Evolutionary conservation across 768 basidiomycete genomes (phyloP).

Genomic region (Termitomyces heimii): DNA sequence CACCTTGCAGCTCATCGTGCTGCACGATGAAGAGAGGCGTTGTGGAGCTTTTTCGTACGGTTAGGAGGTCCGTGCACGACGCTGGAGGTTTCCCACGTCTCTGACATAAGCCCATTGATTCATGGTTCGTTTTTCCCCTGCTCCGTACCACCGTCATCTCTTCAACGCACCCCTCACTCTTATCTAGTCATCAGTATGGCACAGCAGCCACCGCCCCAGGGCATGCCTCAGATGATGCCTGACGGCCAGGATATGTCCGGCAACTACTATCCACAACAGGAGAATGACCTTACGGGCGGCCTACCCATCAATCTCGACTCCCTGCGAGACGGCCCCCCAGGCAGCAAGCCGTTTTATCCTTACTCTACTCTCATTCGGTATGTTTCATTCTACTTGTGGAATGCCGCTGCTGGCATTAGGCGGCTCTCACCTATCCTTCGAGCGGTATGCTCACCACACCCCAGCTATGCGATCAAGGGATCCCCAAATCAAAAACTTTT

Average conservation of each 20-base stretch:
- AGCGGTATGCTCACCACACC: constrained; percentile 9
- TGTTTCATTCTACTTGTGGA: constrained; percentile 20
- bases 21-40: constrained; percentile 14
- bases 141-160: constrained; percentile 40
- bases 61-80: constrained; percentile 52
- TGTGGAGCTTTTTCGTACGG: constrained; percentile 13
- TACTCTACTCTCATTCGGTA: constrained; percentile 89
- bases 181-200: constrained; percentile 32
- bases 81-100: constrained; percentile 51
- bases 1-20: constrained; percentile 8
- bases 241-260: constrained; percentile 52
- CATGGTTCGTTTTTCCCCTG: constrained; percentile 36
- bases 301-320: constrained; percentile 86
- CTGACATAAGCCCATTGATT: constrained; percentile 45
- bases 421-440: constrained; percentile 7
- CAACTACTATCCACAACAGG: constrained; percentile 63
- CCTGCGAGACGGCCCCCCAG: constrained; percentile 79
- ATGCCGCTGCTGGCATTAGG: constrained; percentile 8
- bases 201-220: constrained; percentile 46
- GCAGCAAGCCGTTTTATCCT: constrained; percentile 87
- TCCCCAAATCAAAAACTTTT: constrained; percentile 83
- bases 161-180: constrained; percentile 28
- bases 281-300: constrained; percentile 76
- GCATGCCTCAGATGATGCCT: constrained; percentile 61
- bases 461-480: constrained; percentile 86